These are phyloP conservation scores for Trichosporon coremiiforme DNA, from an alignment of 1,284 basidiomycete genomes.

Conservation along the genomic window DNA sequence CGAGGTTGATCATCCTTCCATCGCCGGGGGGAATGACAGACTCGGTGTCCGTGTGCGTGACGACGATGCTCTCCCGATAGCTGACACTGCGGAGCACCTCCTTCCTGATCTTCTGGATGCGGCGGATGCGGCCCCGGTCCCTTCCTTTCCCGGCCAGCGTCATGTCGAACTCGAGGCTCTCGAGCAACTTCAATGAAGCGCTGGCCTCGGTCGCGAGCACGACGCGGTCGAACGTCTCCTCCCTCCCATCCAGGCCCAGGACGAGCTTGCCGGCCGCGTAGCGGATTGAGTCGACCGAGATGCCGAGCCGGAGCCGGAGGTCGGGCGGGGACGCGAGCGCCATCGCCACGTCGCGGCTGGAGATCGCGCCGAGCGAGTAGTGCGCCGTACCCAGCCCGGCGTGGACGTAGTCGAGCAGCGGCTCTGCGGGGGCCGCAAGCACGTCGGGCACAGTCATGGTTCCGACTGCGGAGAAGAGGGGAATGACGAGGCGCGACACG, in stretches of 20 bases:
- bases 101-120: conserved; percentile 16
- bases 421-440: conserved; percentile 35
- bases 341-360: conserved; percentile 41
- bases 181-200: conserved; percentile 59
- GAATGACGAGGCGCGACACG: conserved; percentile 62
- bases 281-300: conserved; percentile 32
- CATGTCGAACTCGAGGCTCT: conserved; percentile 35
- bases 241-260: conserved; percentile 25
- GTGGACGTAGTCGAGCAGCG: conserved; percentile 50
- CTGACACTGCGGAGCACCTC: conserved; percentile 40
- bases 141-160: conserved; percentile 16
- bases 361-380: conserved; percentile 40
- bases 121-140: background rate
- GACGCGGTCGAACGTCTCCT: conserved; percentile 61
- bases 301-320: conserved; percentile 34
- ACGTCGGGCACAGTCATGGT: conserved; percentile 58
- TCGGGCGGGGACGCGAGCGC: conserved; percentile 32
- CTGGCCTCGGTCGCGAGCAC: conserved; percentile 72
- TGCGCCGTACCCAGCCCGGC: conserved; percentile 47
- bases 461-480: conserved; percentile 72
- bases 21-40: conserved; percentile 64
- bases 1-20: conserved; percentile 67
- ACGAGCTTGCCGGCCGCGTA: conserved; percentile 31
- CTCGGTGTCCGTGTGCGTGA: conserved; percentile 68
- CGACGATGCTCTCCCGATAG: conserved; percentile 61